Evolutionary conservation across 2,329 filamentous ascomycete species (phyloP).

Genomic region (Triangularia verruculosa): DNA sequence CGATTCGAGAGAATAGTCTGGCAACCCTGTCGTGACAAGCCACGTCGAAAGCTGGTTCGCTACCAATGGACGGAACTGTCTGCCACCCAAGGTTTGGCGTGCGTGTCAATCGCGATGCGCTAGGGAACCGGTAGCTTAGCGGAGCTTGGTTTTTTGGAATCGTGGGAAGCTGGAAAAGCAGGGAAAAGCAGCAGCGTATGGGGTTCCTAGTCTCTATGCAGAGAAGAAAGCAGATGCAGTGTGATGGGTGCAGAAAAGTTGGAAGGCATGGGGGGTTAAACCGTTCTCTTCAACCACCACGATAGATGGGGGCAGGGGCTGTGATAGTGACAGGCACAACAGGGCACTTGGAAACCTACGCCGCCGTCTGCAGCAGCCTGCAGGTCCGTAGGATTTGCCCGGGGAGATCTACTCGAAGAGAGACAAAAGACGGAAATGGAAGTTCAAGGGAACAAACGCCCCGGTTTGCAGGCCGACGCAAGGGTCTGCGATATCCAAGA

Average conservation of each 20-base stretch:
- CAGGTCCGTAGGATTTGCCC: slow-evolving; percentile 5
- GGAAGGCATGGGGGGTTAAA: neutral
- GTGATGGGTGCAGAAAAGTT: neutral
- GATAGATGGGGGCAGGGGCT: neutral
- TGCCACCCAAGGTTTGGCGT: neutral
- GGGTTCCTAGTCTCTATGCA: neutral
- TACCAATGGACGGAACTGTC: neutral
- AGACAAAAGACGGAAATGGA: slow-evolving; percentile 10
- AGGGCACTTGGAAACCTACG: slow-evolving; percentile 16
- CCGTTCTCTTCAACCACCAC: neutral
- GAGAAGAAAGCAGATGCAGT: neutral
- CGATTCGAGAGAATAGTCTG: neutral
- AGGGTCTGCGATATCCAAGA: neutral
- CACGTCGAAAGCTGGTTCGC: neutral
- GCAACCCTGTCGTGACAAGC: neutral
- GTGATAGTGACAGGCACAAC: neutral
- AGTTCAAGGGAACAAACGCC: neutral
- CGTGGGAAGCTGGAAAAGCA: neutral
- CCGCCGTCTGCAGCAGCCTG: slow-evolving; percentile 11
- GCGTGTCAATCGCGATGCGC: slow-evolving; percentile 1
- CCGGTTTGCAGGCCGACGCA: neutral
- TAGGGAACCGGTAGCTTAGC: neutral
- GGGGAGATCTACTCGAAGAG: neutral
- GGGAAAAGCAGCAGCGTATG: neutral
- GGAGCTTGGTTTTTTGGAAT: neutral